Percentiles rank a stretch among this genome's conserved stretches.
phyloP scores from a whole-genome alignment of 345 rosid genomes.

The Brassica cretica region DNA sequence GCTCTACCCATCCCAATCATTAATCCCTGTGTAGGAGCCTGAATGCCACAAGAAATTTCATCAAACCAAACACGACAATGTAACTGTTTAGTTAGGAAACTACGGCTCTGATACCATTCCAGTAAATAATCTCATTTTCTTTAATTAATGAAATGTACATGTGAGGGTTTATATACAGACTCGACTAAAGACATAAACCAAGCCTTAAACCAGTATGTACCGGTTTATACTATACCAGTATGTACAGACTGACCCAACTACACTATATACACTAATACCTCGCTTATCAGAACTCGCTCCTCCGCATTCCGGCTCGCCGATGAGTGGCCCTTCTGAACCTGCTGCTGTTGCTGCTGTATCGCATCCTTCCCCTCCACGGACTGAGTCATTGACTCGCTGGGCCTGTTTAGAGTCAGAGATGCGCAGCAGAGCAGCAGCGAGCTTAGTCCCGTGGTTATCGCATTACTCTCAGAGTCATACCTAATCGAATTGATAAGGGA shows the following conservation, averaged over 20 bases:
- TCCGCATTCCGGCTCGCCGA: slow-evolving; percentile 53
- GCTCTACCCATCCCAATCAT: no score
- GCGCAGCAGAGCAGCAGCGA: slow-evolving; percentile 58
- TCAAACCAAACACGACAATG: no score
- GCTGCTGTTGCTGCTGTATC: slow-evolving; percentile 38
- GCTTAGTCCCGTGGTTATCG: not conserved
- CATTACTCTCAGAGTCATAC: slow-evolving; percentile 5
- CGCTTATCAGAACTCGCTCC: slow-evolving; percentile 87
- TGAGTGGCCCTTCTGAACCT: slow-evolving; percentile 42
- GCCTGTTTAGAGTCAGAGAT: slow-evolving; percentile 46
- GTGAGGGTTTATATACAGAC: no score
- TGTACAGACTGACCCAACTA: no score
- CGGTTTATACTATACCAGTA: no score
- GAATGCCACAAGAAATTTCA: no score
- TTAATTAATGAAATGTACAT: no score
- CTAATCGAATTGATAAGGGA: slow-evolving; percentile 41
- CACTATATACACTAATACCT: slow-evolving; percentile 35
- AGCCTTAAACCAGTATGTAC: no score
- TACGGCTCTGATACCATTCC: no score
- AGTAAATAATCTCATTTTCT: not conserved
- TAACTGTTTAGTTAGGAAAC: no score
- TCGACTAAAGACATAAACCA: no score
- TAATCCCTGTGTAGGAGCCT: no score
- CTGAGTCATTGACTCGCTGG: slow-evolving; percentile 44
- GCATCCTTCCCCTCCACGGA: slow-evolving; percentile 35